A percentile compares a stretch with the other conserved stretches of the same genome.
phyloP scores from a whole-genome alignment of 1,284 basidiomycete species.

The Ganoderma multipileum region DNA sequence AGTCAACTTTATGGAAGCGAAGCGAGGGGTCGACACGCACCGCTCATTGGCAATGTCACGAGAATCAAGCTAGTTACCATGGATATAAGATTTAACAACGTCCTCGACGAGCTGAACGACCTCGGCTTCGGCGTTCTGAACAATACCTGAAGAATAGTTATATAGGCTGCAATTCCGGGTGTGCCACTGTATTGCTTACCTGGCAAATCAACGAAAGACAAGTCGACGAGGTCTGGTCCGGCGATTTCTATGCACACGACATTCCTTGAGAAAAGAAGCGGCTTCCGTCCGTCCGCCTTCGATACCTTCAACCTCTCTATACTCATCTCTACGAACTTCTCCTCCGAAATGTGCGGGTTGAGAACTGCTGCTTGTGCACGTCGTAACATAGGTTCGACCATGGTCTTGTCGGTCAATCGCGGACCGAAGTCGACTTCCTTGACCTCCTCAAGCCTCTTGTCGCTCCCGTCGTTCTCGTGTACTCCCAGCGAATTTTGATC shows the following conservation, averaged over 20 bases:
- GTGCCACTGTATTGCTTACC: conserved; percentile 37
- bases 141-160: conserved; percentile 39
- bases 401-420: conserved; percentile 42
- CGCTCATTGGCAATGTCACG: conserved; percentile 35
- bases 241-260: conserved; percentile 53
- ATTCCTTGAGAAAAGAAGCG: conserved; percentile 50
- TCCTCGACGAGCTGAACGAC: conserved; percentile 53
- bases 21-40: no score
- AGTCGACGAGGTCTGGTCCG: conserved; percentile 51
- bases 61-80: conserved; percentile 55
- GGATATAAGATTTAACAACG: conserved; percentile 55
- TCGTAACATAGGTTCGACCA: conserved; percentile 49
- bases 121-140: conserved; percentile 56
- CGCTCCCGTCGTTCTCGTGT: conserved; percentile 24
- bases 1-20: no score
- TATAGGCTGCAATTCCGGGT: not conserved
- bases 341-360: conserved; percentile 39
- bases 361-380: conserved; percentile 55
- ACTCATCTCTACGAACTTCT: conserved; percentile 37
- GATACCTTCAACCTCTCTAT: conserved; percentile 29
- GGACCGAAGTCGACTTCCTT: conserved; percentile 46
- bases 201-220: conserved; percentile 54
- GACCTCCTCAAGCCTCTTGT: conserved; percentile 35
- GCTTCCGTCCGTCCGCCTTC: conserved; percentile 14
- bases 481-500: conserved; percentile 43